phyloP scores from a whole-genome alignment of 441 rosid genomes.

The Populus hybrid region DNA sequence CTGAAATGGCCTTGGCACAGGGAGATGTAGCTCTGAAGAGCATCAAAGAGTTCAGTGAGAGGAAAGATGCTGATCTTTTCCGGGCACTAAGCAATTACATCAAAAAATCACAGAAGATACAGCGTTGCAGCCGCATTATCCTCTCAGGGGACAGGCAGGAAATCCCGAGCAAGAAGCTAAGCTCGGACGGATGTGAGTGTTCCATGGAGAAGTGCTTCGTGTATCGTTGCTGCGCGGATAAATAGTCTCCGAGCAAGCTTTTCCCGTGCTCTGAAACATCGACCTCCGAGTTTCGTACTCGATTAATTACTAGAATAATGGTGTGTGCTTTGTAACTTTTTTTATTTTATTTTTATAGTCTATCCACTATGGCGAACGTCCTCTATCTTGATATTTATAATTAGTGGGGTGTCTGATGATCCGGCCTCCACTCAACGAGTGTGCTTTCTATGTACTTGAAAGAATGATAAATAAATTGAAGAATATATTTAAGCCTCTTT shows the following conservation, averaged over 20 bases:
- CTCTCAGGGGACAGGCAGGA: neutral
- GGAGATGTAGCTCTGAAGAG: constrained; percentile 6
- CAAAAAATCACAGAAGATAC: neutral
- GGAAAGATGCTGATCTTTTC: neutral
- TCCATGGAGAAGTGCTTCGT: constrained; percentile 1
- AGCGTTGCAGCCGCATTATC: neutral
- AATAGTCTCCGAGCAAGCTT: neutral
- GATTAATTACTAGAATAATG: neutral
- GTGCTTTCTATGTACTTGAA: neutral
- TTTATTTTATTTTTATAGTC: neutral
- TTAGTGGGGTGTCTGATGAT: neutral
- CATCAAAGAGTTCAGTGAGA: neutral
- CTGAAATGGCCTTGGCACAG: neutral
- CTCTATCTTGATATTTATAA: too few species aligned
- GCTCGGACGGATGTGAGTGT: neutral
- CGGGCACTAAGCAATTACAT: neutral
- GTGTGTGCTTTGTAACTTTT: neutral
- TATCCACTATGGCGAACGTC: neutral
- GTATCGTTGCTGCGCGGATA: neutral
- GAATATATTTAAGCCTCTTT: neutral
- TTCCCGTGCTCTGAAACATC: neutral
- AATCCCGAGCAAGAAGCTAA: neutral
- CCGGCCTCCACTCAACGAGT: neutral
- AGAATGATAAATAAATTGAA: neutral
- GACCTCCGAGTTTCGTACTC: neutral